Evolutionary conservation across 179 eudicot genomes (phyloP).

Genomic region (Corrigiola litoralis): DNA sequence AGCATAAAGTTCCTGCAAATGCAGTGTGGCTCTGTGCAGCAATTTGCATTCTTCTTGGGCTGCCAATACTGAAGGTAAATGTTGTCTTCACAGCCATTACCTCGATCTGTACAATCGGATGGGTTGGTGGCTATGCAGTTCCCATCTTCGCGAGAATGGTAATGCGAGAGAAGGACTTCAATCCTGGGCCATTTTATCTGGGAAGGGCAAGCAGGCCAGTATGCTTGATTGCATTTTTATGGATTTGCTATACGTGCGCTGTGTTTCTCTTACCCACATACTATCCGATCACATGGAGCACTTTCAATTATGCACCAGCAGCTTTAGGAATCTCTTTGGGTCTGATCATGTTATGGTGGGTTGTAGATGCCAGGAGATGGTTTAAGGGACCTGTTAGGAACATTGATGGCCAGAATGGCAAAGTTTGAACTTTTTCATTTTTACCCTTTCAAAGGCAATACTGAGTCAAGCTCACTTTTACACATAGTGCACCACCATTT

Average conservation of each 20-base stretch:
- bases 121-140: constrained; percentile 67
- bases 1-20: constrained; percentile 58
- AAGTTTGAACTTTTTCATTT: constrained; percentile 16
- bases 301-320: constrained; percentile 55
- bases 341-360: constrained; percentile 55
- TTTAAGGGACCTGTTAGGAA: constrained; percentile 63
- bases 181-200: constrained; percentile 52
- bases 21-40: constrained; percentile 67
- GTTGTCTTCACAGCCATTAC: constrained; percentile 61
- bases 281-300: constrained; percentile 44
- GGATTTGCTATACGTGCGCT: constrained; percentile 61
- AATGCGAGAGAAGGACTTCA: constrained; percentile 47
- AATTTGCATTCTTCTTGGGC: constrained; percentile 49
- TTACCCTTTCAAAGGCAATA: background rate
- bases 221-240: constrained; percentile 49
- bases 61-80: constrained; percentile 51
- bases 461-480: too few species aligned
- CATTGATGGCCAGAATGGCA: constrained; percentile 35
- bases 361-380: constrained; percentile 55
- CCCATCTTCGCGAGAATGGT: constrained; percentile 57
- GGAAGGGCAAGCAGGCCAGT: constrained; percentile 50
- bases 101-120: constrained; percentile 52
- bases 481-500: background rate
- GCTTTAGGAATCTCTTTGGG: constrained; percentile 46
- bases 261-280: constrained; percentile 49